Evolutionary conservation across 257 asterid species (phyloP).

Genomic region (Solanum bulbocastanum): DNA sequence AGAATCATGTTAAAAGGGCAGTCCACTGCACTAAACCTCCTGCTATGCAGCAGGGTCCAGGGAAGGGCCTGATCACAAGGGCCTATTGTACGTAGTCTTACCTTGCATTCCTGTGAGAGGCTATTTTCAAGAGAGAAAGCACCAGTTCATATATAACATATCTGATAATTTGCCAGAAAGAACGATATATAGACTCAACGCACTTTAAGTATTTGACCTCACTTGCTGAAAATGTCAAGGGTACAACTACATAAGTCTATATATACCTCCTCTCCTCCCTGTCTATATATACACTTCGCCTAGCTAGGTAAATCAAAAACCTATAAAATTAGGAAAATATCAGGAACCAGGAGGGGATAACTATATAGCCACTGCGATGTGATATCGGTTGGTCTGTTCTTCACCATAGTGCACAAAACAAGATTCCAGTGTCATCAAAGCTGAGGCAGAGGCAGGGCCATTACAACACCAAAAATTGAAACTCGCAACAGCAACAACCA

Average conservation of each 20-base stretch:
- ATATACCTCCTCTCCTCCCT: background rate
- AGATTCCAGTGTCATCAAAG: constrained; percentile 20
- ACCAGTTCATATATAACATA: background rate
- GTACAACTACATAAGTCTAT: background rate
- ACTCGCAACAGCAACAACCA: constrained; percentile 59
- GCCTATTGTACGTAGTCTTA: background rate
- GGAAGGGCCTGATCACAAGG: background rate
- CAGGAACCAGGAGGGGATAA: background rate
- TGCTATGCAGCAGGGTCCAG: background rate
- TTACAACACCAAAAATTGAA: constrained; percentile 57
- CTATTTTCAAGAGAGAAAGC: background rate
- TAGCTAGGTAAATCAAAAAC: background rate
- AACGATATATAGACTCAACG: background rate
- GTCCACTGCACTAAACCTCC: background rate
- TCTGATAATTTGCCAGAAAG: background rate
- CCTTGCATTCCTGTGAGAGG: background rate
- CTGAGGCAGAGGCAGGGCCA: constrained; percentile 90
- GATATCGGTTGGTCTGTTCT: background rate
- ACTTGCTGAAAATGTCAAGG: background rate
- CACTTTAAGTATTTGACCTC: background rate
- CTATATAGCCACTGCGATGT: background rate
- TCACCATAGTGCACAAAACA: background rate
- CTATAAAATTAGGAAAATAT: background rate
- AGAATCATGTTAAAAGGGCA: background rate
- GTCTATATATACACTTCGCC: background rate